Evolutionary conservation across 1,284 basidiomycete genomes (phyloP).

Genomic region (Sutorius eximius): DNA sequence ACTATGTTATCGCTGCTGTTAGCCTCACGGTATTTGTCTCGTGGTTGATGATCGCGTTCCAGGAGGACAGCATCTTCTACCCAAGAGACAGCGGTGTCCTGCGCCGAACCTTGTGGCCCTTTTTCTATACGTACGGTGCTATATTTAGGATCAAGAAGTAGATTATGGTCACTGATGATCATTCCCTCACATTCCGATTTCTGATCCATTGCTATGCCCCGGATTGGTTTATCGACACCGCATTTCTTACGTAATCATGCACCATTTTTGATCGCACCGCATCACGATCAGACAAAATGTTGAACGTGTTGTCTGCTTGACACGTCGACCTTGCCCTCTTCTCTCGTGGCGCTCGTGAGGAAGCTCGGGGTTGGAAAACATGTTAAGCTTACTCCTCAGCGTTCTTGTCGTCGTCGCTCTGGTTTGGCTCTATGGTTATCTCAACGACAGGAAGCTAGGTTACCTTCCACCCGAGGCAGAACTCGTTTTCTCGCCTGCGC

Average conservation of each 20-base stretch:
- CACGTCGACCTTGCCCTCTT: not conserved
- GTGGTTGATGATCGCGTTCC: conserved; percentile 20
- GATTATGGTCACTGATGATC: not conserved
- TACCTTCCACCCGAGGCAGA: conserved; percentile 44
- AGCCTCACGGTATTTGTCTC: conserved; percentile 16
- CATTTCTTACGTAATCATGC: not conserved
- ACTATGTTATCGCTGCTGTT: conserved; percentile 12
- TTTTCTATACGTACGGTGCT: conserved; percentile 6
- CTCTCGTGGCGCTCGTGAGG: not conserved
- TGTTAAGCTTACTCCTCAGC: conserved; percentile 14
- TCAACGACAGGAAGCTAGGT: conserved; percentile 53
- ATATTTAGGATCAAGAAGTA: not conserved
- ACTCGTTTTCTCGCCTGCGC: conserved; percentile 44
- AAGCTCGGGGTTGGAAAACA: conserved; percentile 3
- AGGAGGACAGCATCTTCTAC: conserved; percentile 11
- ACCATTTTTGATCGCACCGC: no score
- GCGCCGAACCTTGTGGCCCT: conserved; percentile 21
- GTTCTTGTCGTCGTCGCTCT: conserved; percentile 4
- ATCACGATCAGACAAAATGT: not conserved
- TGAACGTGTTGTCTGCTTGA: not conserved
- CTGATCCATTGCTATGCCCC: not conserved
- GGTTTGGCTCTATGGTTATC: conserved; percentile 44
- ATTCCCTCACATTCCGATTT: not conserved
- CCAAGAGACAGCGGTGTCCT: not conserved
- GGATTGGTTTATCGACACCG: not conserved